Percentiles rank a stretch among this genome's conserved stretches.
These are phyloP conservation scores for Ceratocystis smalleyi DNA, from an alignment of 2,329 filamentous ascomycete species.

Conservation along the genomic window DNA sequence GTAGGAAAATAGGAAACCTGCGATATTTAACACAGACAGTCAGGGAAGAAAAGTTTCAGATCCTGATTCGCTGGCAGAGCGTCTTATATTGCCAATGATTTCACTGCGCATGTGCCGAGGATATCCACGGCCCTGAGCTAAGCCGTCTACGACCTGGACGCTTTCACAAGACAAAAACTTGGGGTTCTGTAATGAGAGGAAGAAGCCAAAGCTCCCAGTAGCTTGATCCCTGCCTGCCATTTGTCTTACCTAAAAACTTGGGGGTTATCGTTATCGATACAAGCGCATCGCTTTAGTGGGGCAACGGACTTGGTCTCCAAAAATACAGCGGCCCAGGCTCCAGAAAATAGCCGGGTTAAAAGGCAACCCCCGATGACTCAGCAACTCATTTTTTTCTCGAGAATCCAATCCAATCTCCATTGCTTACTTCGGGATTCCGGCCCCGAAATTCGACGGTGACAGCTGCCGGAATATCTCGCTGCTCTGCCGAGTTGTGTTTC, in stretches of 20 bases:
- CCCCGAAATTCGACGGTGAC: not conserved
- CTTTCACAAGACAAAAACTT: conserved; percentile 7
- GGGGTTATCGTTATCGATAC: not conserved
- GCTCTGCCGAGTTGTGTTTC: not conserved
- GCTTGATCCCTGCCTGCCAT: conserved; percentile 1
- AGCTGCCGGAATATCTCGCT: not conserved
- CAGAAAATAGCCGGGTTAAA: not conserved
- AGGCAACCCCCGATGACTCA: not conserved
- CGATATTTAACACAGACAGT: not conserved
- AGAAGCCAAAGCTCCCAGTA: not conserved
- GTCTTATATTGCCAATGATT: not conserved
- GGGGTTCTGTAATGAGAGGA: not conserved
- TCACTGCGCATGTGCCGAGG: conserved; percentile 18
- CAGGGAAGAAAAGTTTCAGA: not conserved
- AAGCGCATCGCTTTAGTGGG: not conserved
- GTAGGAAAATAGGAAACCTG: not conserved
- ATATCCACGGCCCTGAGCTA: conserved; percentile 19
- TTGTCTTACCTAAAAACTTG: not conserved
- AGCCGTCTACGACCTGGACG: not conserved
- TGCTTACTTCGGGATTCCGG: not conserved
- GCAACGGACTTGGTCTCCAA: not conserved
- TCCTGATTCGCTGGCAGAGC: not conserved
- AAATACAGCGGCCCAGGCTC: not conserved
- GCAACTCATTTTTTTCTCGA: not conserved
- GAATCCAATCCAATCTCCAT: not conserved